A percentile compares a stretch with the other conserved stretches of the same genome.
These are phyloP conservation scores for Leucocoprinus leucothites DNA, from an alignment of 768 basidiomycete species.

Conservation along the genomic window DNA sequence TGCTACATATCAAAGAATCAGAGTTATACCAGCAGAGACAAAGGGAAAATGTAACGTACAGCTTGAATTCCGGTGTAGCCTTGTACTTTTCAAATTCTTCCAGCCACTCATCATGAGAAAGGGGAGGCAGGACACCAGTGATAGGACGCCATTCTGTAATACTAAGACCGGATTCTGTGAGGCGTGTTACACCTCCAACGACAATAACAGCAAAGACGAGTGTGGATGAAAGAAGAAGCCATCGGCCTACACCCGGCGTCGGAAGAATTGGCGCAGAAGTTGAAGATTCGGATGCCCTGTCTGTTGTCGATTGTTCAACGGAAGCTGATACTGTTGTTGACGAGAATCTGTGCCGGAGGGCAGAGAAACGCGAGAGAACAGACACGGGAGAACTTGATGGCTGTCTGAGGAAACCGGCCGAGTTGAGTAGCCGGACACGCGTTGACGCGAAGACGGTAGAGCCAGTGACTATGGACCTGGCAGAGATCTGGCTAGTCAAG, in stretches of 20 bases:
- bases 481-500: background rate
- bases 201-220: slow-evolving; percentile 92
- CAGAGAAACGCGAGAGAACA: background rate
- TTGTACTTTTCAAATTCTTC: slow-evolving; percentile 93
- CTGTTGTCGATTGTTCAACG: slow-evolving; percentile 8
- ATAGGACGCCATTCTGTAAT: slow-evolving; percentile 98
- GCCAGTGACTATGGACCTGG: background rate
- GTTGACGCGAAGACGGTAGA: background rate
- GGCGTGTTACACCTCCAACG: slow-evolving; percentile 92
- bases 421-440: background rate
- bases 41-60: slow-evolving; percentile 53
- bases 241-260: slow-evolving; percentile 68
- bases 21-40: background rate
- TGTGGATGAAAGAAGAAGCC: slow-evolving; percentile 82
- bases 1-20: slow-evolving; percentile 37
- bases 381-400: background rate
- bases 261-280: slow-evolving; percentile 49
- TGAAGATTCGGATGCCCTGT: slow-evolving; percentile 7
- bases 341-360: slow-evolving; percentile 3
- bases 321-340: slow-evolving; percentile 11
- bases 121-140: slow-evolving; percentile 83
- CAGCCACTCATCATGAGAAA: slow-evolving; percentile 74
- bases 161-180: slow-evolving; percentile 96
- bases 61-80: slow-evolving; percentile 90
- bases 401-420: background rate